Evolutionary conservation across 306 rosid species (phyloP).

Genomic region (Vicia villosa): DNA sequence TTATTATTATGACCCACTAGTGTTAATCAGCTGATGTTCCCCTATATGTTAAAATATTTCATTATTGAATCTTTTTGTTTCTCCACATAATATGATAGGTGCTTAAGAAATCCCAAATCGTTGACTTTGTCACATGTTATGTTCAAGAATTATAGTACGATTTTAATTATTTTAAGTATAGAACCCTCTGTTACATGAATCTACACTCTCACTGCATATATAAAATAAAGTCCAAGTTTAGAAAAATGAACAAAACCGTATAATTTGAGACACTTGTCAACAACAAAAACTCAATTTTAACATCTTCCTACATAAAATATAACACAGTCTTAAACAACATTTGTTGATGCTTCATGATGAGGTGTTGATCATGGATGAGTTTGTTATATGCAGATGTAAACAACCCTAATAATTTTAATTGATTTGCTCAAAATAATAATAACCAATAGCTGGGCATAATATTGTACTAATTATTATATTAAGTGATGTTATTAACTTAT

Average conservation of each 20-base stretch:
- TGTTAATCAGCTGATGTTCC: not conserved
- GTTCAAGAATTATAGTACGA: not conserved
- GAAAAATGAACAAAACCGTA: not conserved
- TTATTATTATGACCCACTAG: not conserved
- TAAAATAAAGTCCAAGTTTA: not conserved
- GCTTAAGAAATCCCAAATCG: not conserved
- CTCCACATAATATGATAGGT: not conserved
- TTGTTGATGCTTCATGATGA: not conserved
- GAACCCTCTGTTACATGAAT: not conserved
- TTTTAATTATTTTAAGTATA: not conserved
- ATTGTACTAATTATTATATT: not conserved
- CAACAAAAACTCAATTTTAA: not conserved
- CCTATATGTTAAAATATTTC: not conserved
- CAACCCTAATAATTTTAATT: not conserved
- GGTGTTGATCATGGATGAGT: slow-evolving; percentile 2
- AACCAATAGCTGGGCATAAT: not conserved
- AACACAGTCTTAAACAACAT: not conserved
- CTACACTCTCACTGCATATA: slow-evolving; percentile 1
- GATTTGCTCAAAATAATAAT: not conserved
- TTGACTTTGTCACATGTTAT: slow-evolving; percentile 47
- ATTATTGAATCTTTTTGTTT: slow-evolving; percentile 23
- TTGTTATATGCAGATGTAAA: not conserved
- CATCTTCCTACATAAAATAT: not conserved
- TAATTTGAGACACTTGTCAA: slow-evolving; percentile 32
- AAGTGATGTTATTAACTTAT: not conserved